A percentile compares a stretch with the other conserved stretches of the same genome.
Evolutionary conservation across 2,329 filamentous ascomycete genomes (phyloP).

Genomic region (Xylariaceae sp.): DNA sequence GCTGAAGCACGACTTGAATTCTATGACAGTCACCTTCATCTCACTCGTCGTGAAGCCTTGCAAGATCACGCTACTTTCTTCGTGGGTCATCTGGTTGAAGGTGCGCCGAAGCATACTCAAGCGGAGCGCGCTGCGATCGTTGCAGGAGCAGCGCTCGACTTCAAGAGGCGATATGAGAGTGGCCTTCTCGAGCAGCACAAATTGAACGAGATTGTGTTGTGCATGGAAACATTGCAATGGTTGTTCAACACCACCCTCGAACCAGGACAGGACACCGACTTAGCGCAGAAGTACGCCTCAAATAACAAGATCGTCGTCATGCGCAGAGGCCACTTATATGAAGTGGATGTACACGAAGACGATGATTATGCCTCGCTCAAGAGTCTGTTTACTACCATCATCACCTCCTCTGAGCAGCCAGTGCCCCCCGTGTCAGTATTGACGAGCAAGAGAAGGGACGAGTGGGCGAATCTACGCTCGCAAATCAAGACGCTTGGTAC

Average conservation of each 20-base stretch:
- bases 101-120: background rate
- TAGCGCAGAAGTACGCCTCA: constrained; percentile 6
- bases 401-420: constrained; percentile 2
- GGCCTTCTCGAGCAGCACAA: background rate
- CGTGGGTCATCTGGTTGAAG: background rate
- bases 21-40: background rate
- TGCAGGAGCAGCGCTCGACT: background rate
- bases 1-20: background rate
- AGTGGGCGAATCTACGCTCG: constrained; percentile 4
- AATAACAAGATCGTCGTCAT: constrained; percentile 8
- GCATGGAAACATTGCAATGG: constrained; percentile 1
- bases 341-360: constrained; percentile 3
- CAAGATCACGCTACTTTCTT: background rate
- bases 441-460: constrained; percentile 7
- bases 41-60: background rate
- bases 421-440: constrained; percentile 2
- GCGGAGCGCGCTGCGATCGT: background rate
- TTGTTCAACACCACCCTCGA: constrained; percentile 8
- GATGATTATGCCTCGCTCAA: background rate
- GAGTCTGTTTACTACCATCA: constrained; percentile 8
- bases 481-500: background rate
- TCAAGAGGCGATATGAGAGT: background rate
- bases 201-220: background rate
- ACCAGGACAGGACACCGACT: constrained; percentile 3
- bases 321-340: constrained; percentile 10